These are phyloP conservation scores for Artemisia princeps DNA, from an alignment of 140 eudicot genomes.

Conservation along the genomic window DNA sequence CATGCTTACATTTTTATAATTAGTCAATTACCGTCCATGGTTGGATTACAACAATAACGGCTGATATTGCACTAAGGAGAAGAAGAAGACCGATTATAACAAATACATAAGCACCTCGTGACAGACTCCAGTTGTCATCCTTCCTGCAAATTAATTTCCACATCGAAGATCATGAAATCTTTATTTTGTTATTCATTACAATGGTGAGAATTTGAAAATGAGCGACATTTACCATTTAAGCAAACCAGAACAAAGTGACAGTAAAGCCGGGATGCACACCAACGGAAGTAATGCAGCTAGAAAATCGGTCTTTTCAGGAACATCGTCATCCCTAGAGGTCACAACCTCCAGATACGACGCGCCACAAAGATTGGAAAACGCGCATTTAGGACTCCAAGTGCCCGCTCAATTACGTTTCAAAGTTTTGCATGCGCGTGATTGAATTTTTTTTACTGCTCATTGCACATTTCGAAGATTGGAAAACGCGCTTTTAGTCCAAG, in stretches of 20 bases:
- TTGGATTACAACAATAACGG: slow-evolving; percentile 56
- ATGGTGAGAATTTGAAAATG: neutral
- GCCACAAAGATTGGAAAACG: slow-evolving; percentile 48
- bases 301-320: slow-evolving; percentile 70
- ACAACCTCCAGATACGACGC: slow-evolving; percentile 78
- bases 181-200: neutral
- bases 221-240: slow-evolving; percentile 63
- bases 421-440: no score
- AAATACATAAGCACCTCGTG: slow-evolving; percentile 76
- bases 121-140: slow-evolving; percentile 91
- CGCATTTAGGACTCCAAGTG: no score
- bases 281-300: slow-evolving; percentile 94
- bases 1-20: neutral
- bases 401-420: no score
- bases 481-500: no score
- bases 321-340: slow-evolving; percentile 54
- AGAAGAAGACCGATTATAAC: slow-evolving; percentile 79
- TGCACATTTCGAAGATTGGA: no score
- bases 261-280: slow-evolving; percentile 88
- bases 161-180: neutral
- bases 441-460: no score
- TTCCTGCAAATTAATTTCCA: slow-evolving; percentile 51
- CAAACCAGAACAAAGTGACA: slow-evolving; percentile 77
- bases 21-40: slow-evolving; percentile 85
- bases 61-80: slow-evolving; percentile 83